phyloP scores from a whole-genome alignment of 2,329 filamentous ascomycete species.

The Teratosphaeria epicoccoides region DNA sequence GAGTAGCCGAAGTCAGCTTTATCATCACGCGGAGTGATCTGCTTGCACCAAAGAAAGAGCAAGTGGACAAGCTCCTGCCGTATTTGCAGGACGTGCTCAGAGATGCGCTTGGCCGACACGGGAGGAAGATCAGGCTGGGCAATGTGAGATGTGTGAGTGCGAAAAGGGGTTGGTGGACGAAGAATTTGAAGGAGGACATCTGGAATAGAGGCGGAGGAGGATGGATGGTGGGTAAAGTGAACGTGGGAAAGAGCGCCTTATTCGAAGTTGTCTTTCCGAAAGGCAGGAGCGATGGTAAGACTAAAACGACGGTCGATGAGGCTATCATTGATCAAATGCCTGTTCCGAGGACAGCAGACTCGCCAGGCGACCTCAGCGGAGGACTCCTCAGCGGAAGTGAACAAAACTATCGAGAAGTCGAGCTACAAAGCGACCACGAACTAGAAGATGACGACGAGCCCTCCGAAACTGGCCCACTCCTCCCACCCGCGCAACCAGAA shows the following conservation, averaged over 20 bases:
- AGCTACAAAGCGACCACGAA: constrained; percentile 7
- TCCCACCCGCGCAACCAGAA: constrained; percentile 67
- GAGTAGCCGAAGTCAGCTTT: constrained; percentile 72
- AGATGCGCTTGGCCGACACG: constrained; percentile 58
- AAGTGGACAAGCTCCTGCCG: constrained; percentile 78
- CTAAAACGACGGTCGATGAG: background rate
- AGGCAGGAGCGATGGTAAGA: constrained; percentile 32
- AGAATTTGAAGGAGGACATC: constrained; percentile 73
- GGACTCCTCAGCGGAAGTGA: background rate
- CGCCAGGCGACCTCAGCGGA: constrained; percentile 3
- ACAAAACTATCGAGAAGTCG: background rate
- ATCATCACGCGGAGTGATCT: constrained; percentile 84
- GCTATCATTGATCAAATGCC: background rate
- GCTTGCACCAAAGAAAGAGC: constrained; percentile 69
- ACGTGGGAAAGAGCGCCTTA: constrained; percentile 90
- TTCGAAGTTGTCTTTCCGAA: constrained; percentile 83
- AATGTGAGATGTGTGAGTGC: constrained; percentile 82
- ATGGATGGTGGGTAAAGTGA: constrained; percentile 97
- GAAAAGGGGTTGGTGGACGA: constrained; percentile 83
- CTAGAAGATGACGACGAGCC: constrained; percentile 18
- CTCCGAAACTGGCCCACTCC: constrained; percentile 34
- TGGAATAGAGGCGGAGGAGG: constrained; percentile 72
- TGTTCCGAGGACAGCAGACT: background rate
- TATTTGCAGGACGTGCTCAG: constrained; percentile 70
- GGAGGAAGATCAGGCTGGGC: constrained; percentile 65